Conservation (phyloP, 2,329 filamentous ascomycete genomes). For the Biscogniauxia mediterranea region DNA sequence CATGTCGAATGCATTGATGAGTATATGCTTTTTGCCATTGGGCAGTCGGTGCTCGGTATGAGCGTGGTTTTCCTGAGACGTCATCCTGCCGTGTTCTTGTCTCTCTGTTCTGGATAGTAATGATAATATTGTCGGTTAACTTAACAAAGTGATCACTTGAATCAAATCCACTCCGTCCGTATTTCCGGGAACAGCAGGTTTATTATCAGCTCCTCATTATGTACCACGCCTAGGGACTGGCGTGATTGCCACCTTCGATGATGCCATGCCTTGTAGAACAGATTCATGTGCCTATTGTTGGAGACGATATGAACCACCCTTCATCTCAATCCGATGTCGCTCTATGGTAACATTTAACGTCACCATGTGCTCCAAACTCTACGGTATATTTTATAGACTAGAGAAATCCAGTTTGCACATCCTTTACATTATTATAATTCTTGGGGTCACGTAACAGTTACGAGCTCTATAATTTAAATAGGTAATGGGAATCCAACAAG, state of each 20-base stretch:
- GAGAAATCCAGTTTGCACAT: background rate
- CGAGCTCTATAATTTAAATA: too few species aligned
- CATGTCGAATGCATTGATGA: conserved; percentile 67
- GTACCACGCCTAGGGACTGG: background rate
- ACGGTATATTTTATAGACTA: background rate
- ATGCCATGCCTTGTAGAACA: background rate
- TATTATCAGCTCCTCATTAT: background rate
- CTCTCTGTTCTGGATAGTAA: background rate
- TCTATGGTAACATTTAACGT: background rate
- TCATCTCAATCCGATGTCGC: background rate
- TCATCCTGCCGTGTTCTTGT: background rate
- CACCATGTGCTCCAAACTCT: background rate
- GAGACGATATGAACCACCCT: background rate
- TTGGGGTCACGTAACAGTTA: too few species aligned
- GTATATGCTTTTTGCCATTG: conserved; percentile 50
- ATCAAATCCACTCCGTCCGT: background rate
- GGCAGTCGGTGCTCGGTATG: background rate
- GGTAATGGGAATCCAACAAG: too few species aligned
- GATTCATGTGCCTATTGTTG: background rate
- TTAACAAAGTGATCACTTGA: too few species aligned
- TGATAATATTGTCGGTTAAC: background rate
- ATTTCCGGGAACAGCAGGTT: background rate
- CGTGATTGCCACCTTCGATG: conserved; percentile 7
- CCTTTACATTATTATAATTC: background rate
- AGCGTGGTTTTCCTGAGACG: background rate